Evolutionary conservation across 2,329 filamentous ascomycete genomes (phyloP).

Genomic region (Cordyceps militaris): DNA sequence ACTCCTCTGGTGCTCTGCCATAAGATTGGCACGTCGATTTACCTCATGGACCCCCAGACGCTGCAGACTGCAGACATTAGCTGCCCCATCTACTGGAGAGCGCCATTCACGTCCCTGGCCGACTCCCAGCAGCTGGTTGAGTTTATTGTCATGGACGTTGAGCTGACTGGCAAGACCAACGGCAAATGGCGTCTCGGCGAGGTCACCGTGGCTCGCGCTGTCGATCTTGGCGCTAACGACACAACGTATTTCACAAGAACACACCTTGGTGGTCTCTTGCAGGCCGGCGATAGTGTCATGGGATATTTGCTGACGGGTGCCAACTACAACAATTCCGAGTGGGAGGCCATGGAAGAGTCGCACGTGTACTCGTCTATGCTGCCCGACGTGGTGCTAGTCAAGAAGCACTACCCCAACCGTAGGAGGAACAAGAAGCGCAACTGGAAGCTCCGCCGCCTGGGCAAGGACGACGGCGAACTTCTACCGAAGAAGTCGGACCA

Average conservation of each 20-base stretch:
- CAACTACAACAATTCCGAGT: slow-evolving; percentile 87
- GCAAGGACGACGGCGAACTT: slow-evolving; percentile 80
- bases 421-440: slow-evolving; percentile 74
- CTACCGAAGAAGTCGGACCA: slow-evolving; percentile 82
- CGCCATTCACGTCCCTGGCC: slow-evolving; percentile 75
- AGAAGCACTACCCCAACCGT: slow-evolving; percentile 89
- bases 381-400: slow-evolving; percentile 89
- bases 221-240: slow-evolving; percentile 81
- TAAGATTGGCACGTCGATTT: slow-evolving; percentile 81
- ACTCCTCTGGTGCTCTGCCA: slow-evolving; percentile 79
- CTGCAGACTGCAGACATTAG: slow-evolving; percentile 86
- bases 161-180: slow-evolving; percentile 65
- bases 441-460: slow-evolving; percentile 95
- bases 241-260: slow-evolving; percentile 84
- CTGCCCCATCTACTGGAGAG: slow-evolving; percentile 79
- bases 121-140: slow-evolving; percentile 82
- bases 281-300: slow-evolving; percentile 85
- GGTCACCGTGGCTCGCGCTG: slow-evolving; percentile 77
- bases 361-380: slow-evolving; percentile 70
- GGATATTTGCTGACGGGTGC: slow-evolving; percentile 87
- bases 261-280: slow-evolving; percentile 77
- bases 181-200: slow-evolving; percentile 83
- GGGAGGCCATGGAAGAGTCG: slow-evolving; percentile 73
- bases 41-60: slow-evolving; percentile 82
- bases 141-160: slow-evolving; percentile 93